These are phyloP conservation scores for Babesia bigemina DNA, from an alignment of 169 alveolate genomes.

Conservation along the genomic window DNA sequence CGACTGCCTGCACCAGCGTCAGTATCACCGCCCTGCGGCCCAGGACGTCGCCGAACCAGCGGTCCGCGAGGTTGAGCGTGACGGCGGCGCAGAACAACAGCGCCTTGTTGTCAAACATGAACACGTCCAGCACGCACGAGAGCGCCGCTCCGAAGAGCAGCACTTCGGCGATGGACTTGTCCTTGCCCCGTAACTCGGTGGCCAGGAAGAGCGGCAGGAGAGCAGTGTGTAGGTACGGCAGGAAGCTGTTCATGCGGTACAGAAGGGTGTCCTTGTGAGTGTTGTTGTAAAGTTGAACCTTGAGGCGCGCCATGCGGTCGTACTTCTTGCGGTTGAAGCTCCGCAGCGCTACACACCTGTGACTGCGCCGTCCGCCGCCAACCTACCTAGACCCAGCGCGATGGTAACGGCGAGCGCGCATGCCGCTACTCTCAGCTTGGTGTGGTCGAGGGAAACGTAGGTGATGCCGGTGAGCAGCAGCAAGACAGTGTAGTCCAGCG, in stretches of 20 bases:
- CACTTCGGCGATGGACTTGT: background rate
- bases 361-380: background rate
- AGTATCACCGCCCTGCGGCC: background rate
- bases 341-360: slow-evolving; percentile 11
- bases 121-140: background rate
- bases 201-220: slow-evolving; percentile 20
- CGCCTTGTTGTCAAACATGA: slow-evolving; percentile 11
- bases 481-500: slow-evolving; percentile 28
- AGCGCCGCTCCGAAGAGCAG: slow-evolving; percentile 21
- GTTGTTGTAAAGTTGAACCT: slow-evolving; percentile 10
- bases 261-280: background rate
- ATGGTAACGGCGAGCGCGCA: background rate
- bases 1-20: slow-evolving; percentile 1
- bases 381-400: slow-evolving; percentile 16
- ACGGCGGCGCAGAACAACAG: background rate
- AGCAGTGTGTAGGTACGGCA: slow-evolving; percentile 10
- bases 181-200: background rate
- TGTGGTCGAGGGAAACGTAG: background rate
- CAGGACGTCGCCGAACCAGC: background rate
- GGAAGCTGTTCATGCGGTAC: slow-evolving; percentile 18
- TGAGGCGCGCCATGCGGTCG: slow-evolving; percentile 1
- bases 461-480: background rate
- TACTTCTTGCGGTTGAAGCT: slow-evolving; percentile 21
- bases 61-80: background rate
- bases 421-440: background rate